Conservation (phyloP, 2,329 filamentous ascomycete species). For the Knufia petricola region DNA sequence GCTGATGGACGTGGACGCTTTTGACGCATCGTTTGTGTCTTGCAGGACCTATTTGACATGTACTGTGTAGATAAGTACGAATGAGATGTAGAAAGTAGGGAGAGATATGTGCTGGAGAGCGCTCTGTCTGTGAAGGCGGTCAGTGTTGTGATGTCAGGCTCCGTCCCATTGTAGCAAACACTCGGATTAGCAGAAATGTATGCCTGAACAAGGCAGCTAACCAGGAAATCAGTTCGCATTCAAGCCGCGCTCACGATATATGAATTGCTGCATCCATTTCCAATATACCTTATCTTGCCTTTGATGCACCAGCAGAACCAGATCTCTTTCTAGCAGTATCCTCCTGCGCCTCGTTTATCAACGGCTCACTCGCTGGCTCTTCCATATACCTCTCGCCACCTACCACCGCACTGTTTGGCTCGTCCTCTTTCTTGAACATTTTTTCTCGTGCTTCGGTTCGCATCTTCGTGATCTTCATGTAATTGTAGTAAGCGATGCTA, state of each 20-base stretch:
- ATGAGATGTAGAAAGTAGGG: too few species aligned
- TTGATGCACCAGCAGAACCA: slow-evolving; percentile 4
- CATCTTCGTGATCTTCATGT: slow-evolving; percentile 88
- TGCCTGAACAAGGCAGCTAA: too few species aligned
- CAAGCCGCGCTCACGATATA: not conserved
- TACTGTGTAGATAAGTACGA: too few species aligned
- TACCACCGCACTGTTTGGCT: slow-evolving; percentile 5
- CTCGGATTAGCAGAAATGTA: too few species aligned
- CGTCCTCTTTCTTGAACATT: slow-evolving; percentile 21
- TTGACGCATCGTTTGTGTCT: too few species aligned
- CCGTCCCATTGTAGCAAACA: too few species aligned
- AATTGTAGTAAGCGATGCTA: slow-evolving; percentile 86
- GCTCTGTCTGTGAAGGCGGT: too few species aligned
- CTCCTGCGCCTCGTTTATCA: slow-evolving; percentile 11
- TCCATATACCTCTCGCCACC: not conserved
- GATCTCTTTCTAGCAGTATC: slow-evolving; percentile 6
- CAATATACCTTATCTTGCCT: not conserved
- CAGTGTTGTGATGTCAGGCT: too few species aligned
- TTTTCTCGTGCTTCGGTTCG: slow-evolving; percentile 56
- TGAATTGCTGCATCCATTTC: not conserved
- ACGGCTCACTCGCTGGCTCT: slow-evolving; percentile 10
- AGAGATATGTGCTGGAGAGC: too few species aligned
- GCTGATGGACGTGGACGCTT: too few species aligned
- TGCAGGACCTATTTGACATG: too few species aligned
- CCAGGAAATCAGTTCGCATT: slow-evolving; percentile 2